Evolutionary conservation across 352 stramenopile genomes (phyloP).

Genomic region (Saprolegnia parasitica): DNA sequence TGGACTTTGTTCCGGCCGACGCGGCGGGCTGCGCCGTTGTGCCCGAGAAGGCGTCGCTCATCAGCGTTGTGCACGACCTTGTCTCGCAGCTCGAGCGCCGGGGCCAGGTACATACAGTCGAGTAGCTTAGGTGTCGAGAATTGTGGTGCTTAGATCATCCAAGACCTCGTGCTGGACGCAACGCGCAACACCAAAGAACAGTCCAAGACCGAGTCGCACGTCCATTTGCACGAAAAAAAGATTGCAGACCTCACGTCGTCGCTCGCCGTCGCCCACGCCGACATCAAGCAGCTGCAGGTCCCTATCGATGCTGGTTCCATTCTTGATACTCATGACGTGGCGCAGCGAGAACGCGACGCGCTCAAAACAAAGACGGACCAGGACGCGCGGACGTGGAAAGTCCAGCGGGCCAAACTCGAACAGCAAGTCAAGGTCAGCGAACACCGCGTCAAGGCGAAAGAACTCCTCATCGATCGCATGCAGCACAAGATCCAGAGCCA

Average conservation of each 20-base stretch:
- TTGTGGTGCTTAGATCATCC: constrained; percentile 47
- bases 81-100: constrained; percentile 10
- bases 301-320: background rate
- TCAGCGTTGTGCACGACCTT: constrained; percentile 13
- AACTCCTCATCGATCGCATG: constrained; percentile 71
- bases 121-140: background rate
- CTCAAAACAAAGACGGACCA: constrained; percentile 45
- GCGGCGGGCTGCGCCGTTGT: background rate
- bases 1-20: constrained; percentile 10
- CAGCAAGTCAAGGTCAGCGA: constrained; percentile 85
- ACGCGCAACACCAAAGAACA: constrained; percentile 54
- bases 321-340: too few relatives aligned
- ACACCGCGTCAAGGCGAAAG: constrained; percentile 82
- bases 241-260: constrained; percentile 38
- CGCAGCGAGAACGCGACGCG: constrained; percentile 45
- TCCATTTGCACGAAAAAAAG: constrained; percentile 50
- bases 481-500: constrained; percentile 74
- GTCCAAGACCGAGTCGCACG: constrained; percentile 41
- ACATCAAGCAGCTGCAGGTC: constrained; percentile 59
- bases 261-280: constrained; percentile 47
- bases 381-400: constrained; percentile 56
- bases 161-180: constrained; percentile 67
- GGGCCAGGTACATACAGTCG: background rate
- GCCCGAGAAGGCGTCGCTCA: background rate
- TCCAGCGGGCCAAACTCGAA: constrained; percentile 55